Conservation (phyloP, 495 filamentous ascomycete genomes). For the Glarea lozoyensis region DNA sequence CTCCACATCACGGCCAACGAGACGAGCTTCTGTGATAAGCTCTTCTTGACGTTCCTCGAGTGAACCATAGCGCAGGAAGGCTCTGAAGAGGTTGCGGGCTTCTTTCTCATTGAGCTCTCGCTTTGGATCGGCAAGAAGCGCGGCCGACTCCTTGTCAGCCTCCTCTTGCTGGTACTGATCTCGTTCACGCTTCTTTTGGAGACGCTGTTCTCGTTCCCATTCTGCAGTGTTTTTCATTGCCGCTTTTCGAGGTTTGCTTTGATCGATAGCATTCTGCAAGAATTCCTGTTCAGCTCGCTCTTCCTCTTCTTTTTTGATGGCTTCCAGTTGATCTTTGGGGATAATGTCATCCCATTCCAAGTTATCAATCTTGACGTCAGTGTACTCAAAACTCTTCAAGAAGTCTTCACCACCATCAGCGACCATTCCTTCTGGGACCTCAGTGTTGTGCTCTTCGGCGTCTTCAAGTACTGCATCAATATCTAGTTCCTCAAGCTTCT, state of each 20-base stretch:
- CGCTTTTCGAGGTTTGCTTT: constrained; percentile 77
- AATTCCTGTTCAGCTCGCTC: constrained; percentile 74
- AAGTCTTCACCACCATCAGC: constrained; percentile 92
- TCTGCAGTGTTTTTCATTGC: constrained; percentile 52
- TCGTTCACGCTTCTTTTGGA: constrained; percentile 85
- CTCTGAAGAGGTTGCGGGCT: constrained; percentile 77
- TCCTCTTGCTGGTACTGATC: constrained; percentile 59
- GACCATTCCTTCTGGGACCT: constrained; percentile 80
- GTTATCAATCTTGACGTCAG: constrained; percentile 88
- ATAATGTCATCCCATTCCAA: constrained; percentile 98
- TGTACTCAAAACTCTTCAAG: constrained; percentile 78
- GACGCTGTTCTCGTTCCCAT: constrained; percentile 73
- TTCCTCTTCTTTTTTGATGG: constrained; percentile 82
- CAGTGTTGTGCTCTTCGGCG: constrained; percentile 90
- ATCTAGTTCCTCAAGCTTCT: constrained; percentile 94
- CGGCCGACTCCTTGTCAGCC: constrained; percentile 36
- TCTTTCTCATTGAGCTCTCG: constrained; percentile 85
- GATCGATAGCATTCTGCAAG: constrained; percentile 71
- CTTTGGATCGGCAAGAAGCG: constrained; percentile 63
- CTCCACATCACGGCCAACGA: constrained; percentile 65
- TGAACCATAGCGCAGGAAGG: constrained; percentile 80
- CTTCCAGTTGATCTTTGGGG: constrained; percentile 80
- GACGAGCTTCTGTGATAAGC: constrained; percentile 72
- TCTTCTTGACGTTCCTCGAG: constrained; percentile 81
- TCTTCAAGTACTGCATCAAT: constrained; percentile 95